These are phyloP conservation scores for Babesia gibsoni DNA, from an alignment of 169 alveolate species.

Conservation along the genomic window DNA sequence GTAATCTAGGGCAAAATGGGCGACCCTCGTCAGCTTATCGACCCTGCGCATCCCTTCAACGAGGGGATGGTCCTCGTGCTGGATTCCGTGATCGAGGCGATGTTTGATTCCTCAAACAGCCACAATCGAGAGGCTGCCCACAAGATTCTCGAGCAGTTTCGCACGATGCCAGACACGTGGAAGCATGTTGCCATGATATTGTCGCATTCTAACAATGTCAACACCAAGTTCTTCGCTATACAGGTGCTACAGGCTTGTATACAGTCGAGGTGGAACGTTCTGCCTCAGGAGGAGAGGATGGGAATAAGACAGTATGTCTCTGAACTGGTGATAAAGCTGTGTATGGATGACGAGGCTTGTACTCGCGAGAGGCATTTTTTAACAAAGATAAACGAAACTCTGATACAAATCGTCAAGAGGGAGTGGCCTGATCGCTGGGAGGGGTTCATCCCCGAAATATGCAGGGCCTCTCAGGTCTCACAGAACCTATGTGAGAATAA, in stretches of 20 bases:
- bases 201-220: constrained; percentile 77
- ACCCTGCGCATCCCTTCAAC: constrained; percentile 81
- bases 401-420: constrained; percentile 87
- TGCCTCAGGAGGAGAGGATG: constrained; percentile 79
- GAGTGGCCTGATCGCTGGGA: constrained; percentile 99
- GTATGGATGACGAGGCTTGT: constrained; percentile 78
- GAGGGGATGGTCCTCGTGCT: constrained; percentile 79
- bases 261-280: constrained; percentile 84
- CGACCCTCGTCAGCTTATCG: constrained; percentile 80
- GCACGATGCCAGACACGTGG: constrained; percentile 86
- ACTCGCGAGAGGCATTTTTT: constrained; percentile 78
- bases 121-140: constrained; percentile 84
- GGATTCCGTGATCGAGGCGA: constrained; percentile 85
- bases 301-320: constrained; percentile 86
- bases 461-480: constrained; percentile 91
- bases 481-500: constrained; percentile 97
- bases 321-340: constrained; percentile 70
- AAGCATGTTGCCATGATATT: constrained; percentile 86
- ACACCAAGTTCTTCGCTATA: constrained; percentile 86
- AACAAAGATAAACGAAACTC: constrained; percentile 82
- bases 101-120: constrained; percentile 77
- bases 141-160: constrained; percentile 82
- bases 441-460: constrained; percentile 96
- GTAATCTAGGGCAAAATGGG: constrained; percentile 7
- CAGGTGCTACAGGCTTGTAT: constrained; percentile 84